These are phyloP conservation scores for Gonapodya prolifera DNA, from an alignment of 192 early-diverging fungal genomes.

Conservation along the genomic window DNA sequence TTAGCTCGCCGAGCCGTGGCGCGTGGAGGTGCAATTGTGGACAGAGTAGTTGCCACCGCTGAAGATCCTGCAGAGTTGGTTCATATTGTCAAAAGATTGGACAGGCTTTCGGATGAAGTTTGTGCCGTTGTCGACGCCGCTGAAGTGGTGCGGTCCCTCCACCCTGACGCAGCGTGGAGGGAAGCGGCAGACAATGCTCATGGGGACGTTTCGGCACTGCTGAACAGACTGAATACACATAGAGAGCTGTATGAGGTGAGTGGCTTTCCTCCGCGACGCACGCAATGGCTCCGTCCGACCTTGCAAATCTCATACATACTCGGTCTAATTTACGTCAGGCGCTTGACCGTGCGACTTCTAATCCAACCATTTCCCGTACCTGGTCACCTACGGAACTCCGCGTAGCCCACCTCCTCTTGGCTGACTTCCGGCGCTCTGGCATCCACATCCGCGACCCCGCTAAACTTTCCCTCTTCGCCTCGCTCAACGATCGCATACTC, in stretches of 20 bases:
- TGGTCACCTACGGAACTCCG: constrained; percentile 56
- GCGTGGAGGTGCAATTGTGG: not conserved
- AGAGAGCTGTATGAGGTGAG: constrained; percentile 61
- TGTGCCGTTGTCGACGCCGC: constrained; percentile 85
- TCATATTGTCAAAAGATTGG: constrained; percentile 75
- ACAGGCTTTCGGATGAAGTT: constrained; percentile 73
- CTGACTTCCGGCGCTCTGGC: constrained; percentile 92
- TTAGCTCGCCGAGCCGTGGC: not conserved
- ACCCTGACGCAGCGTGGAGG: constrained; percentile 60
- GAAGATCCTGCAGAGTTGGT: constrained; percentile 31
- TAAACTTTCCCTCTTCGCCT: constrained; percentile 61
- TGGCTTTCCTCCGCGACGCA: not conserved
- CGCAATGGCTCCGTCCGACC: too few relatives aligned
- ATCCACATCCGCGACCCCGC: constrained; percentile 59
- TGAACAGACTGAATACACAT: constrained; percentile 92
- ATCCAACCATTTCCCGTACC: constrained; percentile 29
- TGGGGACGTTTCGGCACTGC: constrained; percentile 57
- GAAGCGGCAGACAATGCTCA: constrained; percentile 68
- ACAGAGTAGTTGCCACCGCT: not conserved
- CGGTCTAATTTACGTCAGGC: constrained; percentile 22
- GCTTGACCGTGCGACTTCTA: constrained; percentile 51
- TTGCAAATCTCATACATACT: too few relatives aligned
- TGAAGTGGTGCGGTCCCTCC: constrained; percentile 84
- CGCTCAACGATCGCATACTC: constrained; percentile 71
- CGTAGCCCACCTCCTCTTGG: constrained; percentile 67